These are phyloP conservation scores for Rhizophora mangle DNA, from an alignment of 345 rosid genomes.

Conservation along the genomic window DNA sequence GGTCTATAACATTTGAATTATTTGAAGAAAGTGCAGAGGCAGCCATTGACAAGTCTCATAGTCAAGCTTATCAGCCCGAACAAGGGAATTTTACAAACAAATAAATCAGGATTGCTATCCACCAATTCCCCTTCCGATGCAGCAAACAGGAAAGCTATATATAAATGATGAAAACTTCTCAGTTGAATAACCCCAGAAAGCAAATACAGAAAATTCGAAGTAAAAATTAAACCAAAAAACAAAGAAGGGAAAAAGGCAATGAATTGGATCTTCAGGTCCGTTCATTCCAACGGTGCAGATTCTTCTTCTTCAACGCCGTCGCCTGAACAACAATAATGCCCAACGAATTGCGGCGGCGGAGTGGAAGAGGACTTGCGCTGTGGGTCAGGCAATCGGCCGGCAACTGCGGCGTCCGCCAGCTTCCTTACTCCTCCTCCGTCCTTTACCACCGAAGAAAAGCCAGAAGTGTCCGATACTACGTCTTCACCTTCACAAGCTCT, in stretches of 20 bases:
- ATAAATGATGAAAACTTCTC: too few species aligned
- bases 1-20: too few species aligned
- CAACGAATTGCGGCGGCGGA: conserved; percentile 9
- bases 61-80: too few species aligned
- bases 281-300: too few species aligned
- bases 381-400: conserved; percentile 44
- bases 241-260: conserved; percentile 12
- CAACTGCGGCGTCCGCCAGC: conserved; percentile 51
- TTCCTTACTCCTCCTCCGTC: conserved; percentile 53
- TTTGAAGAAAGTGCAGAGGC: too few species aligned
- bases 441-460: background rate
- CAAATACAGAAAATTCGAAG: too few species aligned
- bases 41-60: too few species aligned
- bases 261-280: conserved; percentile 65
- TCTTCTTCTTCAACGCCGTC: conserved; percentile 23
- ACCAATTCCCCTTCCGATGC: too few species aligned
- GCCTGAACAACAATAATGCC: background rate
- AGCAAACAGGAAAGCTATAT: too few species aligned
- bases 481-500: conserved; percentile 33
- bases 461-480: conserved; percentile 22
- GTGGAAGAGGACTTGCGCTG: conserved; percentile 41
- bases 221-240: background rate
- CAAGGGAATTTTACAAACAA: too few species aligned
- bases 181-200: too few species aligned
- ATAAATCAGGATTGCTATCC: too few species aligned